A percentile compares a stretch with the other conserved stretches of the same genome.
Evolutionary conservation across 768 basidiomycete species (phyloP).

Genomic region (Suillus brevipes): DNA sequence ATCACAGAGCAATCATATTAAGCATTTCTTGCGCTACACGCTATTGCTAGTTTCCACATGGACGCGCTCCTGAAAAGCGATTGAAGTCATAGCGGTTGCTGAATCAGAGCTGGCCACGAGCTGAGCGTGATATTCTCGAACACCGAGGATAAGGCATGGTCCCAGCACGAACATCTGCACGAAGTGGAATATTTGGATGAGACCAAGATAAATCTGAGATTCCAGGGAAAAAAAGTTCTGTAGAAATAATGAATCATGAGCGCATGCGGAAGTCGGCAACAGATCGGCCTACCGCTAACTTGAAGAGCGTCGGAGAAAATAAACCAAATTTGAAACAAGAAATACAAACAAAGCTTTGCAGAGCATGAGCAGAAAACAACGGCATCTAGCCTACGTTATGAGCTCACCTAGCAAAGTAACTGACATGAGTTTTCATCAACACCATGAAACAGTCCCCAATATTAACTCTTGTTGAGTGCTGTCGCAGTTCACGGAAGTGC

Average conservation of each 20-base stretch:
- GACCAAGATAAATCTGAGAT: background rate
- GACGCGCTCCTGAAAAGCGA: background rate
- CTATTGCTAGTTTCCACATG: background rate
- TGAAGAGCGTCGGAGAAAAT: background rate
- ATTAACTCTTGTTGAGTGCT: background rate
- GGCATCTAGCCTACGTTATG: background rate
- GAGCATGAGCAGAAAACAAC: background rate
- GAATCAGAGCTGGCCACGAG: background rate
- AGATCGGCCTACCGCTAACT: background rate
- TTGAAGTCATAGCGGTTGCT: background rate
- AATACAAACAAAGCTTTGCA: background rate
- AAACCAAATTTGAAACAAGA: background rate
- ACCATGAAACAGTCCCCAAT: background rate
- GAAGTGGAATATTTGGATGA: rapidly evolving
- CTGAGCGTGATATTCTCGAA: background rate
- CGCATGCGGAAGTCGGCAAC: background rate
- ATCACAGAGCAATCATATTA: background rate
- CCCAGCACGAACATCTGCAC: background rate
- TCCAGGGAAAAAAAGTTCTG: background rate
- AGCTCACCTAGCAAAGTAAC: background rate
- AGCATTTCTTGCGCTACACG: background rate
- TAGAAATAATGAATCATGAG: background rate
- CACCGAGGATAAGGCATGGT: background rate
- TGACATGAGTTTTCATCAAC: background rate
- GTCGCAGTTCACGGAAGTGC: background rate